These are phyloP conservation scores for Hypsizygus marmoreus DNA, from an alignment of 768 basidiomycete genomes.

Conservation along the genomic window DNA sequence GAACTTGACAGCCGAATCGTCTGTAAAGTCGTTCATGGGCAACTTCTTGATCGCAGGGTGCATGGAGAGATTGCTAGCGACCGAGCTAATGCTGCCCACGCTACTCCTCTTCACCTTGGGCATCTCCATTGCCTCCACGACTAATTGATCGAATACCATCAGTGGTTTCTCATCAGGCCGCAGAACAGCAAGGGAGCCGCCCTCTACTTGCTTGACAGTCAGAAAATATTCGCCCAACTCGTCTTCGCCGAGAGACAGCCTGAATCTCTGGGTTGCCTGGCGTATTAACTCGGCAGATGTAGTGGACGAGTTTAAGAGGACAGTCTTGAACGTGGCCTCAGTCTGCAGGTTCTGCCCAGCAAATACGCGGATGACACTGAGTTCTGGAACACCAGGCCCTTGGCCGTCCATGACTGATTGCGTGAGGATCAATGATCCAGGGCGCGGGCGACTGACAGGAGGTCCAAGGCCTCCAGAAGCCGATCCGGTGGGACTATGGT, in stretches of 20 bases:
- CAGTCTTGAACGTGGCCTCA: slow-evolving; percentile 98
- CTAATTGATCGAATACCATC: slow-evolving; percentile 84
- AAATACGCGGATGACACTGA: slow-evolving; percentile 95
- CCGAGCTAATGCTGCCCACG: slow-evolving; percentile 91
- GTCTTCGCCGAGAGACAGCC: slow-evolving; percentile 67
- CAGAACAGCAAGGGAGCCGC: slow-evolving; percentile 77
- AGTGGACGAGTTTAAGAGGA: slow-evolving; percentile 85
- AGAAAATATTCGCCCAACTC: slow-evolving; percentile 77
- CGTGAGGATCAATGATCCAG: slow-evolving; percentile 76
- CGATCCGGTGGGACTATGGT: slow-evolving; percentile 26
- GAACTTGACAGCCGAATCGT: slow-evolving; percentile 96
- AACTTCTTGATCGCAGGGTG: slow-evolving; percentile 94
- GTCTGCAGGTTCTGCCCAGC: slow-evolving; percentile 89
- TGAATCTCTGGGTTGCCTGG: slow-evolving; percentile 94
- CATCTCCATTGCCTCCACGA: slow-evolving; percentile 76
- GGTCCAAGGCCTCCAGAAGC: slow-evolving; percentile 51
- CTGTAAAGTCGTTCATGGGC: slow-evolving; percentile 96
- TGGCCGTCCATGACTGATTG: slow-evolving; percentile 61
- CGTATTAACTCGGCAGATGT: slow-evolving; percentile 81
- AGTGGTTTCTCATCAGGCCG: slow-evolving; percentile 78
- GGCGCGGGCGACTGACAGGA: slow-evolving; percentile 60
- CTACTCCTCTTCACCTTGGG: slow-evolving; percentile 92
- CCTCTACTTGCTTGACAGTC: slow-evolving; percentile 92
- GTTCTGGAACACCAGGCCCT: slow-evolving; percentile 67
- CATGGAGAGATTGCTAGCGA: slow-evolving; percentile 88